Percentiles rank a stretch among this genome's conserved stretches.
Evolutionary conservation across 192 early-diverging fungal genomes (phyloP).

Genomic region (Podila epicladia): DNA sequence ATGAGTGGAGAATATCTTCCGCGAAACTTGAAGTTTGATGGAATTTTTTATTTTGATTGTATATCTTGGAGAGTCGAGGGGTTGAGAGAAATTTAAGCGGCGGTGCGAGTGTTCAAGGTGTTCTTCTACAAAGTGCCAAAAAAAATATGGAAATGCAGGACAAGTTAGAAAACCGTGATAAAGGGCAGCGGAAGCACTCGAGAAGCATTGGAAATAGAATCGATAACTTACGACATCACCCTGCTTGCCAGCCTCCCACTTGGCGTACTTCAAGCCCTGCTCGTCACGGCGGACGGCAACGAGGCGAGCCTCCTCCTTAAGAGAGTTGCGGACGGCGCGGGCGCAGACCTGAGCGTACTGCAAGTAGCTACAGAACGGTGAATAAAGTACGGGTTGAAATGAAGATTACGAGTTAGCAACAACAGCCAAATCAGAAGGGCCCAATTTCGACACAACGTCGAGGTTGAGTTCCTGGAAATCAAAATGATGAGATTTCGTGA

Average conservation of each 20-base stretch:
- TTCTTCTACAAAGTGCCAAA: slow-evolving; percentile 21
- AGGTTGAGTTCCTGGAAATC: too few species aligned
- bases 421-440: too few species aligned
- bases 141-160: background rate
- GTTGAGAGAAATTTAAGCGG: slow-evolving; percentile 19
- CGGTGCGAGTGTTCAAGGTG: slow-evolving; percentile 32
- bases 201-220: background rate
- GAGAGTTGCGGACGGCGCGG: slow-evolving; percentile 80
- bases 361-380: slow-evolving; percentile 72
- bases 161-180: background rate
- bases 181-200: background rate
- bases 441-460: too few species aligned
- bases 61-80: background rate
- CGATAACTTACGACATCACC: slow-evolving; percentile 74
- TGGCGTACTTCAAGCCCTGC: slow-evolving; percentile 75
- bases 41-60: slow-evolving; percentile 5
- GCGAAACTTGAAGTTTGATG: too few species aligned
- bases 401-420: background rate
- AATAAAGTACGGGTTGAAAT: background rate
- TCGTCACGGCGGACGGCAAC: slow-evolving; percentile 79
- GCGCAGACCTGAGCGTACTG: slow-evolving; percentile 87
- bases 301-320: slow-evolving; percentile 79
- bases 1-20: background rate
- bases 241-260: slow-evolving; percentile 86
- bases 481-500: too few species aligned